Conservation (phyloP, 176 grass and related monocot species). For the Carex cristatella region DNA sequence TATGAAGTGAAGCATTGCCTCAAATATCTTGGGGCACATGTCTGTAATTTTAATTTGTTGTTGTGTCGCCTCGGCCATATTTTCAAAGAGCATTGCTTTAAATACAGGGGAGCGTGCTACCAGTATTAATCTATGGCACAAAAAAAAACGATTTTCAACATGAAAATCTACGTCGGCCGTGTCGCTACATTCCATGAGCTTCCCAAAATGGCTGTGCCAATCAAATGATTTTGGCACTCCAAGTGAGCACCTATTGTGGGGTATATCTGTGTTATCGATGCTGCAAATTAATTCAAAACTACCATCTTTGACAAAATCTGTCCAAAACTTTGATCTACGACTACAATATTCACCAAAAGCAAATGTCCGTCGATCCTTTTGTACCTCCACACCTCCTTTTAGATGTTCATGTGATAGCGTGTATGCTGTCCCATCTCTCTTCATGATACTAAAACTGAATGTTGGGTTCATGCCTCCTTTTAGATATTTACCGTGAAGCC, state of each 20-base stretch:
- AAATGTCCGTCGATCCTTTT: too few species aligned
- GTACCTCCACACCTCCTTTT: too few species aligned
- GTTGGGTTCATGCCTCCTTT: too few species aligned
- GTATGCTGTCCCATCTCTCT: too few species aligned
- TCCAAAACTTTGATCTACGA: too few species aligned
- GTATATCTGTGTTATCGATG: neutral
- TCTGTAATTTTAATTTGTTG: neutral
- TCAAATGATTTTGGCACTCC: neutral
- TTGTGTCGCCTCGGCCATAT: neutral
- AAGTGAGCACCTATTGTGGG: neutral
- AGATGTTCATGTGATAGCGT: too few species aligned
- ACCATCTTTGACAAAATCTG: neutral
- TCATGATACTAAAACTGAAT: too few species aligned
- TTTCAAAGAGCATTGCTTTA: conserved; percentile 4
- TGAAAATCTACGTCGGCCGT: neutral
- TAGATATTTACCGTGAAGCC: too few species aligned
- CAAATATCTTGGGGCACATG: neutral
- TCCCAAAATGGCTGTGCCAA: neutral
- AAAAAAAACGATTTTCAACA: neutral
- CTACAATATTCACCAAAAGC: too few species aligned
- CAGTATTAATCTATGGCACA: neutral
- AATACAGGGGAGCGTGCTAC: neutral
- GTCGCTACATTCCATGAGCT: neutral
- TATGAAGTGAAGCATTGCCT: conserved; percentile 6
- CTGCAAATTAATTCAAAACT: conserved; percentile 3